Percentiles rank a stretch among this genome's conserved stretches.
Evolutionary conservation across 2,329 filamentous ascomycete species (phyloP).

Genomic region (Alternaria panax): DNA sequence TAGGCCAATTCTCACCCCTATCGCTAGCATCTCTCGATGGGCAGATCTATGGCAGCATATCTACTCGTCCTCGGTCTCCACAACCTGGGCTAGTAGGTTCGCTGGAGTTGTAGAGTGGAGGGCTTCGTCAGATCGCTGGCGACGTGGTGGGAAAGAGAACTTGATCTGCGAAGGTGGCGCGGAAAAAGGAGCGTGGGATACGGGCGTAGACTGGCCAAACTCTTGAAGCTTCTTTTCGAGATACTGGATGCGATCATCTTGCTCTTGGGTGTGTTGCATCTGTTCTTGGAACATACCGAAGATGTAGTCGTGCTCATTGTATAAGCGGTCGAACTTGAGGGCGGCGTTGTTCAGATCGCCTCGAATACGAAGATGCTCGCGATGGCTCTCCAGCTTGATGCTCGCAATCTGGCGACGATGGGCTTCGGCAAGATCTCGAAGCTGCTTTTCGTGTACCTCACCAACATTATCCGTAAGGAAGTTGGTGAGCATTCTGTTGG

Average conservation of each 20-base stretch:
- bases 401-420: constrained; percentile 13
- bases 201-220: constrained; percentile 6
- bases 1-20: not conserved
- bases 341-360: constrained; percentile 7
- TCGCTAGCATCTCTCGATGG: not conserved
- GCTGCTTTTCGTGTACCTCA: constrained; percentile 10
- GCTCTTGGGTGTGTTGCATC: constrained; percentile 28
- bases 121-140: not conserved
- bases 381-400: constrained; percentile 14
- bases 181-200: constrained; percentile 14
- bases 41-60: not conserved
- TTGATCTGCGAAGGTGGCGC: constrained; percentile 22
- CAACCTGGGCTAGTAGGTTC: constrained; percentile 10
- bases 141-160: constrained; percentile 19
- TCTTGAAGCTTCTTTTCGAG: constrained; percentile 41
- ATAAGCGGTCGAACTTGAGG: constrained; percentile 16
- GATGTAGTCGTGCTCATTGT: constrained; percentile 25
- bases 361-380: constrained; percentile 9
- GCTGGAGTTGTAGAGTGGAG: not conserved
- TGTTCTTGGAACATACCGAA: constrained; percentile 22
- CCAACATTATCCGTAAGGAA: constrained; percentile 8
- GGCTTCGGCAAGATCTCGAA: constrained; percentile 15
- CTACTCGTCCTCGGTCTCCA: constrained; percentile 14
- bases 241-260: constrained; percentile 39
- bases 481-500: not conserved